phyloP scores from a whole-genome alignment of 208 protist genomes.

The Trypanosoma scelopori region DNA sequence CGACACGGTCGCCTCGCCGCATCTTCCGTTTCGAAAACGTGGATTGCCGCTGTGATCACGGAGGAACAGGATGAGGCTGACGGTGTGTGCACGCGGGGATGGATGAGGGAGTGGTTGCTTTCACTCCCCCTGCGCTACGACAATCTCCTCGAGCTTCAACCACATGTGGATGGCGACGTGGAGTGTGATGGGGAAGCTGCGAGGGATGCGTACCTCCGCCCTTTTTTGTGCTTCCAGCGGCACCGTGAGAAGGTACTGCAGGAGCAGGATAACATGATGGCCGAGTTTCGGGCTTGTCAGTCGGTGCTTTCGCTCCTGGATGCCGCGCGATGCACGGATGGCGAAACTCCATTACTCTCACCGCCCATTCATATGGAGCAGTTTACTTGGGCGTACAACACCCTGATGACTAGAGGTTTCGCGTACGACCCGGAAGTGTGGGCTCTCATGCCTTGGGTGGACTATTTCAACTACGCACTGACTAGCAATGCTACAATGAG shows the following conservation, averaged over 20 bases:
- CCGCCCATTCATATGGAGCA: slow-evolving; percentile 31
- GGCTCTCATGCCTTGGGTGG: slow-evolving; percentile 89
- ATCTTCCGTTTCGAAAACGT: background rate
- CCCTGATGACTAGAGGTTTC: slow-evolving; percentile 86
- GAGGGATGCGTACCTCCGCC: slow-evolving; percentile 19
- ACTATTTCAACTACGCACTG: slow-evolving; percentile 92
- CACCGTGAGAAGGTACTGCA: slow-evolving; percentile 36
- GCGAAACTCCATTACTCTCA: background rate
- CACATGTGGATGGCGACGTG: background rate
- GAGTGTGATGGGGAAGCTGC: background rate
- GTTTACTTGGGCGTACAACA: slow-evolving; percentile 88
- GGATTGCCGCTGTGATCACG: background rate
- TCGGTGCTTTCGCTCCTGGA: slow-evolving; percentile 36
- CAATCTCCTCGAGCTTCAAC: slow-evolving; percentile 77
- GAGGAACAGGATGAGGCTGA: slow-evolving; percentile 1
- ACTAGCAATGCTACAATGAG: slow-evolving; percentile 70
- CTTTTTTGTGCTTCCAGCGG: slow-evolving; percentile 42
- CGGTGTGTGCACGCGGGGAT: slow-evolving; percentile 57
- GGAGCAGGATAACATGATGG: slow-evolving; percentile 45
- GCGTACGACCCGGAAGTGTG: slow-evolving; percentile 79
- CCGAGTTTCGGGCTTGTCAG: slow-evolving; percentile 42
- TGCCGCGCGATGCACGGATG: slow-evolving; percentile 10
- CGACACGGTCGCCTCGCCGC: slow-evolving; percentile 42
- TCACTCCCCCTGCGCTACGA: slow-evolving; percentile 69
- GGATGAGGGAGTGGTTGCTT: slow-evolving; percentile 74